phyloP scores from a whole-genome alignment of 257 asterid species.

The Prunella vulgaris region DNA sequence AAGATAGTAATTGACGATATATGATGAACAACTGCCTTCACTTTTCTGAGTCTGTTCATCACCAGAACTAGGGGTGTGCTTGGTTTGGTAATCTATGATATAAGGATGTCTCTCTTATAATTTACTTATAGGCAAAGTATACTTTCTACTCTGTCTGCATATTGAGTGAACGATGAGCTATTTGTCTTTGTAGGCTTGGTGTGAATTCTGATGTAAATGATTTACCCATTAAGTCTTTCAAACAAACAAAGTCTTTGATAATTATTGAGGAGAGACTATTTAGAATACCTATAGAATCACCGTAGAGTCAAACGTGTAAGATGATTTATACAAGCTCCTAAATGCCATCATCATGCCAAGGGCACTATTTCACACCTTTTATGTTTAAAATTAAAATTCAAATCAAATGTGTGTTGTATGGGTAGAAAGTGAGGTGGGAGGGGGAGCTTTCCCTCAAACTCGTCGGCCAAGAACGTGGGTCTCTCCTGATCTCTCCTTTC shows the following conservation, averaged over 20 bases:
- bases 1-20: not conserved
- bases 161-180: not conserved
- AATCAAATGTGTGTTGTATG: no score
- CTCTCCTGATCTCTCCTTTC: no score
- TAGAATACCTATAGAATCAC: not conserved
- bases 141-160: not conserved
- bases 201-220: not conserved
- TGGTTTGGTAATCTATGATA: no score
- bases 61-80: no score
- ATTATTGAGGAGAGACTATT: not conserved
- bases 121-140: no score
- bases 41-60: not conserved
- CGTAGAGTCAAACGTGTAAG: not conserved
- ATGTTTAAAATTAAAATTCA: not conserved
- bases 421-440: no score
- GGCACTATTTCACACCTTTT: not conserved
- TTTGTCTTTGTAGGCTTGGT: not conserved
- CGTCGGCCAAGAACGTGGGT: no score
- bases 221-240: not conserved
- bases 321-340: not conserved
- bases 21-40: not conserved
- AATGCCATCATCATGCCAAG: not conserved
- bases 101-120: no score
- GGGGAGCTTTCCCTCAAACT: no score
- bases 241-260: not conserved